Conservation (phyloP, 2,329 filamentous ascomycete genomes). For the Sporothrix curviconia region DNA sequence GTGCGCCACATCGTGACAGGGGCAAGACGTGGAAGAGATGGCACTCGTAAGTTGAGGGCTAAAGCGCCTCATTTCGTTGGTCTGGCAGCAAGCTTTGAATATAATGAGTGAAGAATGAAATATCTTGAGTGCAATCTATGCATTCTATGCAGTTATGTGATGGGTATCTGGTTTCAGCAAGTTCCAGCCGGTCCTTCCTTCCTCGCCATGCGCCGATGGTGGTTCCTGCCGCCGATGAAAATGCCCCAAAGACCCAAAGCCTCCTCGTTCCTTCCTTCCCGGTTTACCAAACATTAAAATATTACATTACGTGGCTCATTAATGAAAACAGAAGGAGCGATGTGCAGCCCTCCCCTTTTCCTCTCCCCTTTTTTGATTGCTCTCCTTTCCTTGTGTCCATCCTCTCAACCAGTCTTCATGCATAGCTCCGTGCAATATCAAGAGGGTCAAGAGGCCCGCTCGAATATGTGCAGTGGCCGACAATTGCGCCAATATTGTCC, state of each 20-base stretch:
- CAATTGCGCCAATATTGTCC: slow-evolving; percentile 13
- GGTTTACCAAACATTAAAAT: neutral
- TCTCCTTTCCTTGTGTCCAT: neutral
- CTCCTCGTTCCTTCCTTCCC: neutral
- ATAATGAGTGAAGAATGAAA: too few species aligned
- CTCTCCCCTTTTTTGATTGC: neutral
- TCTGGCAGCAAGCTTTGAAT: too few species aligned
- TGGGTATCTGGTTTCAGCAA: neutral
- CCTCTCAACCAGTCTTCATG: slow-evolving; percentile 19
- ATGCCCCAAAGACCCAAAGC: too few species aligned
- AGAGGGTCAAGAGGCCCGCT: slow-evolving; percentile 29
- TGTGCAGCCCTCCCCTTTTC: neutral
- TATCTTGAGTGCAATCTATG: too few species aligned
- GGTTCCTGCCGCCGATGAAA: neutral
- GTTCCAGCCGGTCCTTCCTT: neutral
- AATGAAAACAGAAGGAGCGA: neutral
- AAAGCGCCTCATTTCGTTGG: too few species aligned
- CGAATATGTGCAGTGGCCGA: slow-evolving; percentile 41
- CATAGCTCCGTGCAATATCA: slow-evolving; percentile 34
- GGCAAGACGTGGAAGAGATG: too few species aligned
- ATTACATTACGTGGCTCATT: neutral
- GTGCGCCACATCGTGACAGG: too few species aligned
- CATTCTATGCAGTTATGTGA: too few species aligned
- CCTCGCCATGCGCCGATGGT: slow-evolving; percentile 1
- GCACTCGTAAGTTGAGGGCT: too few species aligned